Percentiles rank a stretch among this genome's conserved stretches.
Conservation (phyloP, 2,329 filamentous ascomycete species). For the Talaromyces funiculosus region DNA sequence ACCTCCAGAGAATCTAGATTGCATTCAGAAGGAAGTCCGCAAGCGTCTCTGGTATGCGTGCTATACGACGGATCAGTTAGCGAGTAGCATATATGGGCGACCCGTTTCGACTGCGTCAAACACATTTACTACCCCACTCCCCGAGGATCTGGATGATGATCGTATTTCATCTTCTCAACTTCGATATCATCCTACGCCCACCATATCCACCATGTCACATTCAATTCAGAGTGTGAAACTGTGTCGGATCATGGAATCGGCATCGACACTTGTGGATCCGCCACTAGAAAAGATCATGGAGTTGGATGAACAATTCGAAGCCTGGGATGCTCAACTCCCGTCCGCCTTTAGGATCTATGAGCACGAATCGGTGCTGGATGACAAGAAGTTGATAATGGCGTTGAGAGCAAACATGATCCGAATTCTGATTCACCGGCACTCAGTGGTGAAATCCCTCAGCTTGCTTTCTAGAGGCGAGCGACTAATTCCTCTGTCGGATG, state of each 20-base stretch:
- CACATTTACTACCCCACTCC: slow-evolving; percentile 12
- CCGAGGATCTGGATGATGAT: slow-evolving; percentile 14
- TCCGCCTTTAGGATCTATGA: slow-evolving; percentile 6
- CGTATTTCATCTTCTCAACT: slow-evolving; percentile 10
- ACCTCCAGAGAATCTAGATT: slow-evolving; percentile 9
- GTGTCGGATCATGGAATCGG: slow-evolving; percentile 12
- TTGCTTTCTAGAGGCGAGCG: slow-evolving; percentile 8
- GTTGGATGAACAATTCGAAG: slow-evolving; percentile 13
- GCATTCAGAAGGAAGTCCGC: slow-evolving; percentile 12
- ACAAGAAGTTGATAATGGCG: slow-evolving; percentile 11
- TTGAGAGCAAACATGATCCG: slow-evolving; percentile 14
- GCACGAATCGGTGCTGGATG: slow-evolving; percentile 4
- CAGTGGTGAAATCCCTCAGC: slow-evolving; percentile 8
- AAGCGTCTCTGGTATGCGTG: slow-evolving; percentile 15
- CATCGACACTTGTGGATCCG: slow-evolving; percentile 9
- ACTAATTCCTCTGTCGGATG: not conserved
- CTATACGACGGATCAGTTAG: slow-evolving; percentile 12
- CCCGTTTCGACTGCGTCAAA: slow-evolving; percentile 12
- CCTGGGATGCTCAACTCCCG: slow-evolving; percentile 10
- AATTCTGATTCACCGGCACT: slow-evolving; percentile 13
- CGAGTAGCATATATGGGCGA: slow-evolving; percentile 12
- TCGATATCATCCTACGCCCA: slow-evolving; percentile 8
- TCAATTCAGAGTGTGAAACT: slow-evolving; percentile 14
- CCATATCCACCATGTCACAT: slow-evolving; percentile 5
- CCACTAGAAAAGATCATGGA: slow-evolving; percentile 13